Base-by-base conservation (phyloP, 371 early-diverging fungal species). In the Haplosporangium sp. region DNA sequence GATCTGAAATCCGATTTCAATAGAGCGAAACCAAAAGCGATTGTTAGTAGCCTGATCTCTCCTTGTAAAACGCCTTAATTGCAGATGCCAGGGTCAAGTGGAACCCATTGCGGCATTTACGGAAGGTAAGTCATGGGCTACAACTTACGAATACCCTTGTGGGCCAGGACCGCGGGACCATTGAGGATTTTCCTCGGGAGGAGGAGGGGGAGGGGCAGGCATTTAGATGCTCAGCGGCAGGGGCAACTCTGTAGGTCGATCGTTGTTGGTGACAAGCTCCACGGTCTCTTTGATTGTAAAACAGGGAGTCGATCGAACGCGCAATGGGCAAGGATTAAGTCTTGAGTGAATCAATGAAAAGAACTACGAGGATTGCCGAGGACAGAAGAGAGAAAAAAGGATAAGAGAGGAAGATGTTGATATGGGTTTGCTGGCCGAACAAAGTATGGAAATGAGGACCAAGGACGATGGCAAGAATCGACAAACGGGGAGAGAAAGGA, bases 61-160 rank as follows among this genome's bases (percentile, higher is more conserved):
- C n/a, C n/a, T n/a, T n/a, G n/a, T n/a, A n/a, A n/a, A n/a, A n/a
- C n/a, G n/a, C n/a, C n/a, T n/a, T n/a, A n/a, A n/a, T n/a, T n/a
- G n/a, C n/a, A n/a, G n/a, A n/a, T n/a, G n/a, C n/a, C n/a, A n/a
- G n/a, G n/a, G n/a, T n/a, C n/a, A n/a, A n/a, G n/a, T n/a, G n/a
- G n/a, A n/a, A n/a, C n/a, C n/a, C n/a, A n/a, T 12, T 16, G 51
- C 51, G 21, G 18, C 51, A 53, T 41, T 57, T 47, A 5, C 2
- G 12, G 46, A 63, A n/a, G n/a, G n/a, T n/a, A n/a, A n/a, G n/a
- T n/a, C n/a, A n/a, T n/a, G n/a, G n/a, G n/a, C n/a, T n/a, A n/a
- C n/a, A n/a, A 64, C 79, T 77, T 77, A 77, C 79, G 79, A 72
- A 61, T 77, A 77, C 45, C 79, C 79, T 50, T 71, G 79, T 23